Evolutionary conservation across 2,329 filamentous ascomycete species (phyloP).

Genomic region (Aspergillus fijiensis): DNA sequence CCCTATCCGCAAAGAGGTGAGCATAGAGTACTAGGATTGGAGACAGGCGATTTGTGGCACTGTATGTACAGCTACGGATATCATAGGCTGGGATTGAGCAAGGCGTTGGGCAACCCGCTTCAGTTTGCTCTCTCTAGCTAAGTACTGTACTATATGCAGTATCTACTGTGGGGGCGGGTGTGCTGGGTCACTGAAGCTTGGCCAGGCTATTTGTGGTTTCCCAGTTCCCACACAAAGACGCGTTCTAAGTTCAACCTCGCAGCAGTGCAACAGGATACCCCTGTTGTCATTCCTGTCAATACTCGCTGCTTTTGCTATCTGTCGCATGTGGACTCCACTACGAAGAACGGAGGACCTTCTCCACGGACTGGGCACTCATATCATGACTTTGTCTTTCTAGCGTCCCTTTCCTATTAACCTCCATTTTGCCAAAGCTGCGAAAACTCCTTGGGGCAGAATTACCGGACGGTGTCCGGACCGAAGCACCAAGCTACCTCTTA

Average conservation of each 20-base stretch:
- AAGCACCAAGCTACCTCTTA: too few species aligned
- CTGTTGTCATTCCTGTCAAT: too few species aligned
- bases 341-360: not conserved
- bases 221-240: not conserved
- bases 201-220: constrained; percentile 8
- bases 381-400: not conserved
- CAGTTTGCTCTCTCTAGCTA: not conserved
- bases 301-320: too few species aligned
- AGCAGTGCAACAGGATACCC: too few species aligned
- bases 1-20: too few species aligned
- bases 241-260: constrained; percentile 11
- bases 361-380: too few species aligned
- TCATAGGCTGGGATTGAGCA: not conserved
- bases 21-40: not conserved
- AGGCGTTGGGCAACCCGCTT: not conserved
- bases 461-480: not conserved
- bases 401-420: not conserved
- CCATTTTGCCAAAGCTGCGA: constrained; percentile 4
- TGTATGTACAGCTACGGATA: not conserved
- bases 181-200: constrained; percentile 5
- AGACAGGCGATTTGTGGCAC: not conserved
- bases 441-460: not conserved
- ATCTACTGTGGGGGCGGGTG: not conserved
- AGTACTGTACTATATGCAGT: too few species aligned
- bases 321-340: too few species aligned